Evolutionary conservation across 2,329 filamentous ascomycete genomes (phyloP), one percentile per base, ranked within the genome.

Genomic region (Conoideocrella luteorostrata): DNA sequence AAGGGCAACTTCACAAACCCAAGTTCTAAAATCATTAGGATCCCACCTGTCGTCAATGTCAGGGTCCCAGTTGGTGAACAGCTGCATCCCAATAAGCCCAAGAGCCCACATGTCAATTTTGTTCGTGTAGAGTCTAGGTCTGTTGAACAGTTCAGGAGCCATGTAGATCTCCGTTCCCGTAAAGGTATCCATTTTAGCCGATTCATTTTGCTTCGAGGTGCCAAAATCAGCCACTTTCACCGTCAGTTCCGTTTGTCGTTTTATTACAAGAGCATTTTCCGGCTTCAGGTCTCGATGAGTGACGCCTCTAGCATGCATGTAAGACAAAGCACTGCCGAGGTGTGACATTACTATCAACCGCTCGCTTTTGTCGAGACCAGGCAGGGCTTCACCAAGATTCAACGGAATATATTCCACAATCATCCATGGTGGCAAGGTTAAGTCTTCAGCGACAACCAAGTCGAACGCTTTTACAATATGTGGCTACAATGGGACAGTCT

Each of bases 81-180:
- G 9, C 13, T 43, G 33, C 28, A 47, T 15, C 13, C 17, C 40
- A 34, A 47, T 39, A 18, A 47, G 24, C 9, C 45, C 40, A 20
- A 47, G 20, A 13, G 45, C 39, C 45, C 45, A 47, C 36, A 47
- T 37, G 15, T 47, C 45, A 6, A 47, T 24, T 35, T 47, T 43
- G 23, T 39, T 43, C 11, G 40, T 40, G 24, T 47, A 43, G 7
- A 10, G 20, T 28, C 40, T 24, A 20, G 45, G 45, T 21, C 35
- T 21, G 15, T 11, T 30, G 32, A 47, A 47, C 7, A 47, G 29
- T 36, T 47, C 45, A 17, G 45, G 45, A 24, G 43, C 38, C 43
- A 45, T 45, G 32, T 45, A 45, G 22, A 45, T 45, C 17, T 45
- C 36, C 18, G 43, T 45, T 26, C 37, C 43, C 12, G 43, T 45